Percentiles rank a stretch among this genome's conserved stretches.
These are phyloP conservation scores for Neophaeococcomyces aloes DNA, from an alignment of 2,329 filamentous ascomycete species.

Conservation along the genomic window DNA sequence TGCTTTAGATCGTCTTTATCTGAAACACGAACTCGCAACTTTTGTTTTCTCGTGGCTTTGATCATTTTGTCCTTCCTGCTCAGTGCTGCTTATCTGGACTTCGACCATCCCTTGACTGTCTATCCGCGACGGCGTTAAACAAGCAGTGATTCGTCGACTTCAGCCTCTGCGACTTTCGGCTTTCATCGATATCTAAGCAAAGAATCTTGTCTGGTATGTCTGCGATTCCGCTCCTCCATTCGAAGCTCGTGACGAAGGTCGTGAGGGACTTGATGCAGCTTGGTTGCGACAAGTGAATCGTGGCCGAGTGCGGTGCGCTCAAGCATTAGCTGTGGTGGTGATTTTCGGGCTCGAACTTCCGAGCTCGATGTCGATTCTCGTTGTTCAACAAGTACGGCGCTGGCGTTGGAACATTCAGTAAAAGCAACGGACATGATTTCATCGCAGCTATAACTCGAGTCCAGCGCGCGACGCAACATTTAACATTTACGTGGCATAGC, in stretches of 20 bases:
- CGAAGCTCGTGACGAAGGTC: background rate
- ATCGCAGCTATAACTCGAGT: too few species aligned
- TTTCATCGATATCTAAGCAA: conserved; percentile 1
- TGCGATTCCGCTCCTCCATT: background rate
- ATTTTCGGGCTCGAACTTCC: too few species aligned
- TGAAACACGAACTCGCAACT: background rate
- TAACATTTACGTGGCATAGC: too few species aligned
- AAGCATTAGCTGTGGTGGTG: too few species aligned
- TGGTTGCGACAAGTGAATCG: too few species aligned
- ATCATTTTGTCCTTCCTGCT: conserved; percentile 4
- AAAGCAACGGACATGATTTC: too few species aligned
- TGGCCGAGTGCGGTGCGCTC: too few species aligned
- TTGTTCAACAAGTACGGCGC: too few species aligned
- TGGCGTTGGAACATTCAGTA: too few species aligned
- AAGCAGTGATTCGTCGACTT: conserved; percentile 3
- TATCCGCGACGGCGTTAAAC: conserved; percentile 6
- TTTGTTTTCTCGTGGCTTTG: conserved; percentile 5
- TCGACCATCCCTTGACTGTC: conserved; percentile 5
- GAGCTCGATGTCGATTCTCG: too few species aligned
- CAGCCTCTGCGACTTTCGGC: conserved; percentile 5
- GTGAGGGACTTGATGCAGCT: too few species aligned
- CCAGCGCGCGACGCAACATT: too few species aligned
- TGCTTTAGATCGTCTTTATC: background rate
- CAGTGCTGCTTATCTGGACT: background rate
- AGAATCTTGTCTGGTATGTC: conserved; percentile 5